Conservation (phyloP, 805 yeast genomes). For the Ogataea dorogensis region DNA sequence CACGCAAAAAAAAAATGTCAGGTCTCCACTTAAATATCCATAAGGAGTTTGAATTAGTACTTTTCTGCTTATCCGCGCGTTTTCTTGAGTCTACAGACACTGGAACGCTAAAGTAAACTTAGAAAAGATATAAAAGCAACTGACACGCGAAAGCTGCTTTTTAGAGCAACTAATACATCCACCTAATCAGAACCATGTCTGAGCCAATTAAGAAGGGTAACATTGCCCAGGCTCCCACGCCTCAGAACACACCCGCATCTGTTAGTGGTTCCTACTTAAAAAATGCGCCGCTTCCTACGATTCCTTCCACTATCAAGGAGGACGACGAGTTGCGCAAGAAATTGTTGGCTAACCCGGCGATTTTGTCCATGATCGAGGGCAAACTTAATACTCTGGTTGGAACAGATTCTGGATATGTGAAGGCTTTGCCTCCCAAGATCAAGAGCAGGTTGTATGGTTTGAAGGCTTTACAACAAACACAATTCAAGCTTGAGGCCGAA, state of each 20-base stretch:
- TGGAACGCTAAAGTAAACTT: background rate
- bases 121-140: background rate
- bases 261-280: constrained; percentile 72
- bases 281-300: constrained; percentile 54
- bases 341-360: constrained; percentile 68
- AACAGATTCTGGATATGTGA: constrained; percentile 81
- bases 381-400: constrained; percentile 84
- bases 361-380: constrained; percentile 85
- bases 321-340: constrained; percentile 44
- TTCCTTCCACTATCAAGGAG: constrained; percentile 73
- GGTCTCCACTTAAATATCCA: constrained; percentile 1
- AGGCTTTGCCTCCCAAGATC: constrained; percentile 66
- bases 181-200: constrained; percentile 49
- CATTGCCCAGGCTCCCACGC: constrained; percentile 92
- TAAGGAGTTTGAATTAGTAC: background rate
- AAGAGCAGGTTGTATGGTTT: constrained; percentile 78
- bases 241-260: constrained; percentile 96
- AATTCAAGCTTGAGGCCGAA: constrained; percentile 81
- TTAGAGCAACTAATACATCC: constrained; percentile 1
- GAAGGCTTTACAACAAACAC: constrained; percentile 75
- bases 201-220: constrained; percentile 85
- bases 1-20: constrained; percentile 11
- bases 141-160: background rate
- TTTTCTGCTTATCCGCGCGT: background rate
- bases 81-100: background rate